Evolutionary conservation across 2,329 filamentous ascomycete genomes (phyloP).

Genomic region (Fusarium austroafricanum): DNA sequence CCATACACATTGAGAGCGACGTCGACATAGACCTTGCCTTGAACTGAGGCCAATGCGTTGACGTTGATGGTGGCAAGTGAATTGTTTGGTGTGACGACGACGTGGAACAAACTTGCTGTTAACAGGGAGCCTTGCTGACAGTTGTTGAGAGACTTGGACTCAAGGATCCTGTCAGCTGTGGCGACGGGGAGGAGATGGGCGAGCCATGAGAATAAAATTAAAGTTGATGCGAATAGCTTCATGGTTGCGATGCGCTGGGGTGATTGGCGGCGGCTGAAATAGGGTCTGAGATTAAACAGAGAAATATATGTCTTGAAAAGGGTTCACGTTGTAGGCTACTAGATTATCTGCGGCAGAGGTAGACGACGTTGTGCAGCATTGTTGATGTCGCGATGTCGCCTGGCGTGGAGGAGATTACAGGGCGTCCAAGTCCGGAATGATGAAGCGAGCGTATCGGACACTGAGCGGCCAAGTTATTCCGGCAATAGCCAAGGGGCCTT

Average conservation of each 20-base stretch:
- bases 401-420: not conserved
- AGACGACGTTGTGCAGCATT: conserved; percentile 1
- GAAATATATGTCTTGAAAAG: no score
- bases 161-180: conserved; percentile 73
- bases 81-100: conserved; percentile 81
- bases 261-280: not conserved
- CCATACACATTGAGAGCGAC: conserved; percentile 85
- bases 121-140: conserved; percentile 88
- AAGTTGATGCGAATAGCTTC: conserved; percentile 16
- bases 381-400: conserved; percentile 4
- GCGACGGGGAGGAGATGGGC: conserved; percentile 16
- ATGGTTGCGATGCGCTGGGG: conserved; percentile 8
- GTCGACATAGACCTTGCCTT: conserved; percentile 83
- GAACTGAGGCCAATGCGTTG: conserved; percentile 82
- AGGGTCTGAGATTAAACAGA: no score
- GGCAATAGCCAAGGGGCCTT: no score
- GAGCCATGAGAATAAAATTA: conserved; percentile 29
- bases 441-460: conserved; percentile 14
- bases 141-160: conserved; percentile 84
- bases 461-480: not conserved
- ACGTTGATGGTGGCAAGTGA: conserved; percentile 78
- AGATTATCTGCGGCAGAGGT: not conserved
- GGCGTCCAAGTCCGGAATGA: not conserved
- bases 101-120: conserved; percentile 88
- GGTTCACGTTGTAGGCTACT: not conserved